Evolutionary conservation across 2,329 filamentous ascomycete species (phyloP), one percentile per base, ranked within the genome.

Genomic region (Nectriaceae sp.): DNA sequence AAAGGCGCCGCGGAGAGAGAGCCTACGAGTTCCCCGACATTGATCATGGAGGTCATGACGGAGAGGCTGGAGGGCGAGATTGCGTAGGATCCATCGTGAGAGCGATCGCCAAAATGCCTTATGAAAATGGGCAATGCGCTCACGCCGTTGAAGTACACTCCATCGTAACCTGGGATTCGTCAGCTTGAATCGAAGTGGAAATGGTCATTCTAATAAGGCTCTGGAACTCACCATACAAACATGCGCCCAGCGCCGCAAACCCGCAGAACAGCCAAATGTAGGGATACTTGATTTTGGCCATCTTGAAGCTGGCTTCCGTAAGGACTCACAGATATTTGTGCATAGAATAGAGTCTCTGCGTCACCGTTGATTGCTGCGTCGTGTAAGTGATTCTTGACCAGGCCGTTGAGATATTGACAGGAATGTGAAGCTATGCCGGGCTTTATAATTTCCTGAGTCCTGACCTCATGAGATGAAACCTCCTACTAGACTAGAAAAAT

Each of bases 21-120:
- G 13, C 69, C 70, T 16, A 66, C 53, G 20, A 72, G 54, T 44
- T 72, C 69, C 41, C 69, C 69, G 19, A 72, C 61, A 45, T 72
- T 68, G 54, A 72, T 72, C 58, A 69, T 65, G 46, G 67, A 70
- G 13, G 66, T 67, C 65, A 67, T 71, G 56, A 61, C 31, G 13
- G 59, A 52, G 29, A 62, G 31, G 4, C 46, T 52, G 6, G 49
- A 46, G 2, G 67, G 55, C 2, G 56, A 50, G 33, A 68, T 65
- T 16, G 55, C 57, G 46, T 64, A 68, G 8, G 50, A 52, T 35
- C 65, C 67, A 36, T 69, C 50, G 3, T 46, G 39, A 40, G 57
- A 53, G 8, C 47, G 52, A 13, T 56, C 47, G 24, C 68, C 68
- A 44, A 70, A 71, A 43, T 70, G 61, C 35, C 60, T 49, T 11